phyloP scores from a whole-genome alignment of 1,284 basidiomycete genomes.

The Leccinum subatratum region DNA sequence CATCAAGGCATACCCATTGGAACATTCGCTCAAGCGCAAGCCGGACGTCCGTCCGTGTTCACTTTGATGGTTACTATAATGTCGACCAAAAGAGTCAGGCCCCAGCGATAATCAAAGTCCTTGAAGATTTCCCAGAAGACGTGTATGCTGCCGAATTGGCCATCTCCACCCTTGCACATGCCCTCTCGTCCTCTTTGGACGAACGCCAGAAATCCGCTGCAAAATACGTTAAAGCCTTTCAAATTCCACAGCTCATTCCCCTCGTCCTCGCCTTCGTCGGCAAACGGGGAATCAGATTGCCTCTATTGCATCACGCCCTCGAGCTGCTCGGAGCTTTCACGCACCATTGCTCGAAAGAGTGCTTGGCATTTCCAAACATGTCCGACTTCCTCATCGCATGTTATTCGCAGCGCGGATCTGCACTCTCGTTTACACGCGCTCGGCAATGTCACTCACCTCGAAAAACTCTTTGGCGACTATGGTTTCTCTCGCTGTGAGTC shows the following conservation, averaged over 20 bases:
- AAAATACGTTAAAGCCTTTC: slow-evolving; percentile 37
- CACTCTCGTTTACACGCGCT: slow-evolving; percentile 44
- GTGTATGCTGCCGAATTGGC: slow-evolving; percentile 44
- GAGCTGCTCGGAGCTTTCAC: slow-evolving; percentile 41
- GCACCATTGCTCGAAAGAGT: slow-evolving; percentile 40
- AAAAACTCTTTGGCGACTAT: slow-evolving; percentile 44
- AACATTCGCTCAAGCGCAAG: slow-evolving; percentile 95
- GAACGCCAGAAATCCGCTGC: slow-evolving; percentile 34
- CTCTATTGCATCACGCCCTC: slow-evolving; percentile 47
- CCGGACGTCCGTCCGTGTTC: slow-evolving; percentile 93
- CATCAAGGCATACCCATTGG: slow-evolving; percentile 94
- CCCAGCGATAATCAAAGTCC: slow-evolving; percentile 37
- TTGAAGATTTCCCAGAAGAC: slow-evolving; percentile 48
- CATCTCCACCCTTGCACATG: slow-evolving; percentile 48
- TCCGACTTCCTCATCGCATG: slow-evolving; percentile 50
- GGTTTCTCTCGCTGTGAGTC: slow-evolving; percentile 46
- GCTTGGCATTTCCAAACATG: slow-evolving; percentile 40
- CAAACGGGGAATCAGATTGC: slow-evolving; percentile 38
- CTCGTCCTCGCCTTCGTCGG: slow-evolving; percentile 40
- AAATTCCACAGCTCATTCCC: slow-evolving; percentile 43
- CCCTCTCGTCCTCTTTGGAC: slow-evolving; percentile 39
- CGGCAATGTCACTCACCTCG: slow-evolving; percentile 43
- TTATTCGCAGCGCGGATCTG: slow-evolving; percentile 49
- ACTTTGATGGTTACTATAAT: slow-evolving; percentile 97
- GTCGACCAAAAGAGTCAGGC: slow-evolving; percentile 84